These are phyloP conservation scores for Crithidia expoeki DNA, from an alignment of 208 protist genomes.

Conservation along the genomic window DNA sequence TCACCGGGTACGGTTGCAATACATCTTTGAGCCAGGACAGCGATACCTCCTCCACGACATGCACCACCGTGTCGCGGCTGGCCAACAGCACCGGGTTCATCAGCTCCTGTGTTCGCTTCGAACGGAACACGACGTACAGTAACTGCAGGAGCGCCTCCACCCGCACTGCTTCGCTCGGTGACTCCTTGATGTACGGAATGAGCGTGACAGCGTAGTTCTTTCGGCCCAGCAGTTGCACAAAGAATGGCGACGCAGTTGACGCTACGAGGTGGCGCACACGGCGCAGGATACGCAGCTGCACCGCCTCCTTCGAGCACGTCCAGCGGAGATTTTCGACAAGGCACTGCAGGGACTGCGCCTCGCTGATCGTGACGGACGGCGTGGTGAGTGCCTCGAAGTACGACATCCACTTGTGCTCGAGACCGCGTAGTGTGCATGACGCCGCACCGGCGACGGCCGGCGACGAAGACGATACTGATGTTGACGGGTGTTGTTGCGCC, in stretches of 20 bases:
- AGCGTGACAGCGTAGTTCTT: conserved; percentile 58
- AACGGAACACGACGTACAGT: conserved; percentile 66
- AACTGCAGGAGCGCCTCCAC: conserved; percentile 75
- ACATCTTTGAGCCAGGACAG: conserved; percentile 74
- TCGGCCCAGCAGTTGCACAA: conserved; percentile 67
- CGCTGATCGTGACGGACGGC: conserved; percentile 58
- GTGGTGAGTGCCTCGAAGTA: conserved; percentile 66
- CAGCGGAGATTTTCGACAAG: conserved; percentile 47
- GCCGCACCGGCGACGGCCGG: background rate
- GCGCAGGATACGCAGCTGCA: conserved; percentile 38
- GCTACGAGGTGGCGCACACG: conserved; percentile 69
- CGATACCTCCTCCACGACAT: conserved; percentile 66
- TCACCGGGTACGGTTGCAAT: conserved; percentile 37
- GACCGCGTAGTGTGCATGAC: conserved; percentile 22
- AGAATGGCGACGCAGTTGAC: conserved; percentile 37
- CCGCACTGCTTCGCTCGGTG: conserved; percentile 36
- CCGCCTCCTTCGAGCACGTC: conserved; percentile 28
- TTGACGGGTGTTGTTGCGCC: background rate
- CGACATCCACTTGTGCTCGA: conserved; percentile 58
- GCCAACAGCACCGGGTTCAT: conserved; percentile 70
- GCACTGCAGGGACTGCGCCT: conserved; percentile 60
- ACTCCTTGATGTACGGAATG: conserved; percentile 61
- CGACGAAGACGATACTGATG: background rate
- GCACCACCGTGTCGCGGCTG: conserved; percentile 55
- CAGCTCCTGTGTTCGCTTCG: conserved; percentile 74